A percentile compares a stretch with the other conserved stretches of the same genome.
Conservation (phyloP, 768 basidiomycete genomes). For the Pleurotus salmoneostramineus region DNA sequence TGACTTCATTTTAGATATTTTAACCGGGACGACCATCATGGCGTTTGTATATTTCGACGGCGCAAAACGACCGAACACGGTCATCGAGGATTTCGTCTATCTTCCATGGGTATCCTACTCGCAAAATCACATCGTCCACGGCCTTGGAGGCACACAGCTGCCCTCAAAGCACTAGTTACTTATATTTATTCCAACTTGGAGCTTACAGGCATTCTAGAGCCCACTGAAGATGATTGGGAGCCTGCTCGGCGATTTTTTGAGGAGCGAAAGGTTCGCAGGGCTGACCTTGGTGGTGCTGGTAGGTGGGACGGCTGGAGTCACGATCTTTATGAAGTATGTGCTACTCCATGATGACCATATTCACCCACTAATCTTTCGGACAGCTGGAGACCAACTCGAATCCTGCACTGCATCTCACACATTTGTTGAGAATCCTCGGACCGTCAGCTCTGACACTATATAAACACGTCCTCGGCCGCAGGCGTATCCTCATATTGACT, state of each 20-base stretch:
- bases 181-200: slow-evolving; percentile 51
- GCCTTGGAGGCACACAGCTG: slow-evolving; percentile 71
- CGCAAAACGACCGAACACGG: slow-evolving; percentile 66
- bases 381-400: slow-evolving; percentile 46
- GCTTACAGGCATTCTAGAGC: slow-evolving; percentile 41
- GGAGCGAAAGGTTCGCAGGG: slow-evolving; percentile 45
- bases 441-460: slow-evolving; percentile 76
- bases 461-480: slow-evolving; percentile 73
- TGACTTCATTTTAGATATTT: slow-evolving; percentile 52
- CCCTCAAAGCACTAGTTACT: slow-evolving; percentile 57
- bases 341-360: neutral
- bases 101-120: slow-evolving; percentile 72
- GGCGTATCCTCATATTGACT: slow-evolving; percentile 76
- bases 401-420: slow-evolving; percentile 71
- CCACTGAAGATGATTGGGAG: slow-evolving; percentile 57
- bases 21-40: slow-evolving; percentile 62
- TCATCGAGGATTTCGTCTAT: slow-evolving; percentile 77
- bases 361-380: slow-evolving; percentile 3
- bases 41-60: slow-evolving; percentile 72
- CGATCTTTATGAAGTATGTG: slow-evolving; percentile 54
- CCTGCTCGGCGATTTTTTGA: slow-evolving; percentile 63
- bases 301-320: slow-evolving; percentile 68
- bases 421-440: slow-evolving; percentile 72
- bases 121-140: slow-evolving; percentile 60
- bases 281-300: slow-evolving; percentile 51